Evolutionary conservation across 768 basidiomycete genomes (phyloP), one percentile per base, ranked within the genome.

Genomic region (Leucogyrophana mollusca): DNA sequence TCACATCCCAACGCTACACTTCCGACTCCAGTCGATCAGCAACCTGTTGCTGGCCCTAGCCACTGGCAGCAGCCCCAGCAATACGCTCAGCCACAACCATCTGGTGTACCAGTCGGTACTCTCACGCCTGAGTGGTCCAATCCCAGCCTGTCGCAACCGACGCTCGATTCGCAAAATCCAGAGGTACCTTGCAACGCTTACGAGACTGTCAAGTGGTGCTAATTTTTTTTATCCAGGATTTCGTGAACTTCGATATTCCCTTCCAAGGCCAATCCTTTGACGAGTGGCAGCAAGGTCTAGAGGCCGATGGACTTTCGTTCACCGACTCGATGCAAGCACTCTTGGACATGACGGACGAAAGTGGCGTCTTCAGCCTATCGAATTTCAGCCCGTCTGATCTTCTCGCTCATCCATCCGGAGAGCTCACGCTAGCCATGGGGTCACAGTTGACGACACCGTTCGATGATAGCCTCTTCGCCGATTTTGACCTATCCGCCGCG

Each of bases 321-420:
- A 58, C 7, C 16, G 60, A 66, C 5, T 51, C 62, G 8, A 46
- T 69, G 33, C 60, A 62, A 22, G 62, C 63, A 4, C 51, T 68
- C 21, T 35, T 73, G 17, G 59, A 66, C 9, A 51, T 54, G 7
- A 65, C 69, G 2, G 55, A 55, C 7, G 61, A 69, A 50, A 65
- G 62, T 4, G 61, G 61, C 16, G 51, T 73, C 22, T 78, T 71
- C 53, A 60, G 65, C 41, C 48, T 74, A 16, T 44, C 60, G 1
- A 59, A 64, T 21, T 58, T 73, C 39, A 62, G 70, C 46, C 40
- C 64, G 2, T 47, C 61, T 18, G 50, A 49, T 18, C 53, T 76
- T 22, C 20, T 63, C 11, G 47, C 61, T 24, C 60, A 66, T 21
- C 73, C 76, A 2, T 52, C 51, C 10, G 70, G 68, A 3, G 63